Percentiles rank a stretch among this genome's conserved stretches.
phyloP scores from a whole-genome alignment of 2,329 filamentous ascomycete species.

The Trichoderma polysporum region DNA sequence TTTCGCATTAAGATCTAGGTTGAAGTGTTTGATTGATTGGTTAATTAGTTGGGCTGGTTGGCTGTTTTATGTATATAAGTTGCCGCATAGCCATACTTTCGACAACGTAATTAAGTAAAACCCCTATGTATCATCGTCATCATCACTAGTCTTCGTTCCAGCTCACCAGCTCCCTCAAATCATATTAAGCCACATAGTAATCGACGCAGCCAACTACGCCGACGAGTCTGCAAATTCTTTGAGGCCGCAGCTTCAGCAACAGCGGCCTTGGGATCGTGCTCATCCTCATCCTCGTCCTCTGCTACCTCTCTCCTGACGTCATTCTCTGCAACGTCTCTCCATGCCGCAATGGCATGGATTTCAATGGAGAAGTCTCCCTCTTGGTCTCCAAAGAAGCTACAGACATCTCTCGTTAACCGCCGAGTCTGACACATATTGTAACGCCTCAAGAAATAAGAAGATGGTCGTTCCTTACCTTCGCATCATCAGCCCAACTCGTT shows the following conservation, averaged over 20 bases:
- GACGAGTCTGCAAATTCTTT: neutral
- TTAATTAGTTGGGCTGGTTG: neutral
- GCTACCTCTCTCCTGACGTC: neutral
- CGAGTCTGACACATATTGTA: neutral
- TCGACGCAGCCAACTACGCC: slow-evolving; percentile 27
- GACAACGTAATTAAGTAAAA: neutral
- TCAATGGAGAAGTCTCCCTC: slow-evolving; percentile 60
- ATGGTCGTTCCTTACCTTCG: slow-evolving; percentile 59
- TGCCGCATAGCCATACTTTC: neutral
- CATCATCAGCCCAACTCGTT: slow-evolving; percentile 75
- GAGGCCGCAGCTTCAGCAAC: neutral
- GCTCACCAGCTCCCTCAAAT: slow-evolving; percentile 10
- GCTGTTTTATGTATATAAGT: neutral
- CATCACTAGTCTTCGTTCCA: neutral
- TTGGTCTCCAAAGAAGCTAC: slow-evolving; percentile 73
- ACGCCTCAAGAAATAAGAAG: neutral
- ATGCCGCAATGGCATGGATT: slow-evolving; percentile 33
- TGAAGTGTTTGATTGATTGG: neutral
- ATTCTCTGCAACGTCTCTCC: slow-evolving; percentile 16
- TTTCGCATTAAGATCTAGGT: neutral
- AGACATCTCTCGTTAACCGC: neutral
- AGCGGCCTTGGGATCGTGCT: slow-evolving; percentile 24
- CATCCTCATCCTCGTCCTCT: slow-evolving; percentile 27
- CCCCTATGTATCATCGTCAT: neutral
- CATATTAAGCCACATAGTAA: slow-evolving; percentile 32